Percentiles rank a stretch among this genome's conserved stretches.
phyloP scores from a whole-genome alignment of 495 filamentous ascomycete species.

The Tuber aestivum region DNA sequence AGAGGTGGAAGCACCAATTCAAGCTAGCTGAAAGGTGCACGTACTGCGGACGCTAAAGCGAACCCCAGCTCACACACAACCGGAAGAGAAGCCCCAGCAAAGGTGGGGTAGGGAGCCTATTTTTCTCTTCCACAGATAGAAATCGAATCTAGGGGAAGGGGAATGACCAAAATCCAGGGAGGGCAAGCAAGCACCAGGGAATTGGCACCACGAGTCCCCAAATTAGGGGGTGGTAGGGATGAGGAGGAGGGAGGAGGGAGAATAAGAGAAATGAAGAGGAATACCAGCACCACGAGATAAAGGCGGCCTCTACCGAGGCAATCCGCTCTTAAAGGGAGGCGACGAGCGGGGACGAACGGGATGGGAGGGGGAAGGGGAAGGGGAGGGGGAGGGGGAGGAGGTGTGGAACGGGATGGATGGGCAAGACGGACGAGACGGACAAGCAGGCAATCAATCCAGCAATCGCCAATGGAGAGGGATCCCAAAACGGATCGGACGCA shows the following conservation, averaged over 20 bases:
- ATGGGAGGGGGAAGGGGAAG: neutral
- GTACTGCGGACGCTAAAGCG: neutral
- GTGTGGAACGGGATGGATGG: neutral
- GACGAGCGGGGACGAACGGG: neutral
- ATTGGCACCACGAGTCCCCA: neutral
- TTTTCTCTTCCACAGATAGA: neutral
- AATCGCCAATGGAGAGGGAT: neutral
- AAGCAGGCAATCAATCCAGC: neutral
- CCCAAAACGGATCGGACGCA: neutral
- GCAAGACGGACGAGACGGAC: neutral
- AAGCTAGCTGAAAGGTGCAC: constrained; percentile 1
- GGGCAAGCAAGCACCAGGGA: neutral
- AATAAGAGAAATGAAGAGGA: neutral
- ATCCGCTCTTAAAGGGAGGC: neutral
- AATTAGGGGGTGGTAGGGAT: neutral
- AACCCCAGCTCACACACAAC: neutral
- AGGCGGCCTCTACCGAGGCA: neutral
- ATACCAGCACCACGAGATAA: neutral
- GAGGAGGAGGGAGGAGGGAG: neutral
- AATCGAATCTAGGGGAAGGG: neutral
- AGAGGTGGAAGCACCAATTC: neutral
- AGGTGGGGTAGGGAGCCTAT: neutral
- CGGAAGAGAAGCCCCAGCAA: neutral
- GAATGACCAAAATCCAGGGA: neutral
- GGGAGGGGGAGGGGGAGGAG: neutral